Evolutionary conservation across 2,329 filamentous ascomycete genomes (phyloP).

Genomic region (Penicillium freii): DNA sequence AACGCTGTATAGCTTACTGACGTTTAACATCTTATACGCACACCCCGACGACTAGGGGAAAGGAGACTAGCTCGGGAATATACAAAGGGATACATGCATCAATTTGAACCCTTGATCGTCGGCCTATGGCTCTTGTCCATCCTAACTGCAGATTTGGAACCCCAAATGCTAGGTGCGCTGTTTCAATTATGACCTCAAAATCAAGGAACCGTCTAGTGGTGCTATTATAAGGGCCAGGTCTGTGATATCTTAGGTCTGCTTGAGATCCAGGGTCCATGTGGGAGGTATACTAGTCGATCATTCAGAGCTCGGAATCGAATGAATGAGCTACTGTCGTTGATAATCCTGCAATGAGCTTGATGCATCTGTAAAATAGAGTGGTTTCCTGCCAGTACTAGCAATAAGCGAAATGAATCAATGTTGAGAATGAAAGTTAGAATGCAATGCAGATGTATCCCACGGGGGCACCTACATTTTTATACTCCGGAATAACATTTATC

Average conservation of each 20-base stretch:
- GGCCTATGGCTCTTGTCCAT: neutral
- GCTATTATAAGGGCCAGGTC: neutral
- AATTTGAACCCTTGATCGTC: neutral
- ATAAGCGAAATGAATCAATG: neutral
- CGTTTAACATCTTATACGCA: no score
- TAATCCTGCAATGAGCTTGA: no score
- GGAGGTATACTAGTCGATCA: no score
- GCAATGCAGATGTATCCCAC: neutral
- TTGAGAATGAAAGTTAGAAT: neutral
- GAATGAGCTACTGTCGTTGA: no score
- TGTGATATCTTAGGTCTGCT: neutral
- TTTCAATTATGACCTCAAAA: neutral
- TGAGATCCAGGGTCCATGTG: no score
- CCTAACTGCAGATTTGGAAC: neutral
- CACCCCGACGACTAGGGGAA: no score
- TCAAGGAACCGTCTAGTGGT: neutral
- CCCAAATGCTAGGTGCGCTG: neutral
- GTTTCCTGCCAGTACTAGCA: no score
- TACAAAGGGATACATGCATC: neutral
- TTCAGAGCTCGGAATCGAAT: no score
- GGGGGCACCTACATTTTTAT: neutral
- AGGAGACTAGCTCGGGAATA: no score
- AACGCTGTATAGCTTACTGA: no score
- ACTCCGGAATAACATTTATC: neutral
- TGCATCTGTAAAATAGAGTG: no score